phyloP scores from a whole-genome alignment of 2,329 filamentous ascomycete species.

The Pseudogymnoascus sp. region DNA sequence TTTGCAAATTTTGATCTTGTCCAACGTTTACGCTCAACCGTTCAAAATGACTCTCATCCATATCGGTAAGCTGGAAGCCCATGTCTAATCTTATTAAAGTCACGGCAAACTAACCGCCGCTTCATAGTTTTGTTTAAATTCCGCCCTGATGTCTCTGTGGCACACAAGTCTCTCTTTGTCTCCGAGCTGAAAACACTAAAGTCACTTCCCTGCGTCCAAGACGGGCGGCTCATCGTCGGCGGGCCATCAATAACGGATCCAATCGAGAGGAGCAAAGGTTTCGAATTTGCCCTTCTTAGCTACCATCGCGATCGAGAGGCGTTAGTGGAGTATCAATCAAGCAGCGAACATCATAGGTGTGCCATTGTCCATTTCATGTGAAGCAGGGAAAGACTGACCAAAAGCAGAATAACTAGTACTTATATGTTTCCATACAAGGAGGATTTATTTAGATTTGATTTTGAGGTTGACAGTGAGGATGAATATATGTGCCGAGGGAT shows the following conservation, averaged over 20 bases:
- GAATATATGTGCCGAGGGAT: constrained; percentile 14
- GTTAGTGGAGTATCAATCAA: constrained; percentile 20
- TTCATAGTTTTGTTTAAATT: constrained; percentile 21
- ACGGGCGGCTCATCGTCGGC: constrained; percentile 18
- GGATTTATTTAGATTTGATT: constrained; percentile 20
- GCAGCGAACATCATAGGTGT: constrained; percentile 17
- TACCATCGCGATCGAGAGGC: constrained; percentile 17
- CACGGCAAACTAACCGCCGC: background rate
- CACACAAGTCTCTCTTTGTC: constrained; percentile 17
- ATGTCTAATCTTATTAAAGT: background rate
- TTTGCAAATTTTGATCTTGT: background rate
- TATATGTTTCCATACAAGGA: constrained; percentile 20
- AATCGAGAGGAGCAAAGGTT: constrained; percentile 19
- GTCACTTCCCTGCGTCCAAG: constrained; percentile 17
- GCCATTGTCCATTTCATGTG: constrained; percentile 3
- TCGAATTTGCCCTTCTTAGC: constrained; percentile 20
- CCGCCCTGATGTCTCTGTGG: constrained; percentile 11
- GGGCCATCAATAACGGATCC: constrained; percentile 20
- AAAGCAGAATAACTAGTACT: constrained; percentile 14
- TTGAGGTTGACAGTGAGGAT: constrained; percentile 19
- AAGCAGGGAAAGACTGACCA: constrained; percentile 2
- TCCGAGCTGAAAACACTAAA: constrained; percentile 16
- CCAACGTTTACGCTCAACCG: background rate
- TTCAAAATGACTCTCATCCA: constrained; percentile 21
- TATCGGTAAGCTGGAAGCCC: constrained; percentile 13